These are phyloP conservation scores for Phaeoacremonium minimum DNA, from an alignment of 2,329 filamentous ascomycete species.

Conservation along the genomic window DNA sequence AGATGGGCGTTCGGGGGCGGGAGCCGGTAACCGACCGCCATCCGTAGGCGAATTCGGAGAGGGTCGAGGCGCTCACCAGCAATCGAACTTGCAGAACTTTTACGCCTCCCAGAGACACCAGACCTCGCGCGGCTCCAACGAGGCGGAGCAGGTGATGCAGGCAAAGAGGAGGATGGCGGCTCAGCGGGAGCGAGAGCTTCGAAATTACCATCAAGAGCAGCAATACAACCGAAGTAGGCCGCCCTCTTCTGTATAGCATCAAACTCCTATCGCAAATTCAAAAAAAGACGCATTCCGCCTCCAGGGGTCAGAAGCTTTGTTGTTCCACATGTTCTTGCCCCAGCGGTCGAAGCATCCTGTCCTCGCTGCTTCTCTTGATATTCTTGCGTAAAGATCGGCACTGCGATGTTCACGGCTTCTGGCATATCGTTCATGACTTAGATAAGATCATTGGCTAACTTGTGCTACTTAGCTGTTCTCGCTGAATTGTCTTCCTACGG, in stretches of 20 bases:
- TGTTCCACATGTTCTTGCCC: conserved; percentile 7
- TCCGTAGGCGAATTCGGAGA: conserved; percentile 81
- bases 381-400: conserved; percentile 15
- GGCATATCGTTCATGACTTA: neutral
- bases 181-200: conserved; percentile 96
- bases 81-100: conserved; percentile 84
- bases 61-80: conserved; percentile 63
- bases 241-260: conserved; percentile 69
- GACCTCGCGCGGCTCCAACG: conserved; percentile 74
- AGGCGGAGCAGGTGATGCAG: conserved; percentile 98
- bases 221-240: conserved; percentile 99
- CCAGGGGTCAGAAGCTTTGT: conserved; percentile 16
- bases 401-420: conserved; percentile 8
- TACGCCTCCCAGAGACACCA: conserved; percentile 93
- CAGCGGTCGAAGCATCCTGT: neutral
- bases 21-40: conserved; percentile 68
- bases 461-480: conserved; percentile 44
- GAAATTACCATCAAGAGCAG: conserved; percentile 99
- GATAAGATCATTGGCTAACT: conserved; percentile 19
- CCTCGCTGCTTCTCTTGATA: conserved; percentile 8
- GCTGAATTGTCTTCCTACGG: conserved; percentile 36
- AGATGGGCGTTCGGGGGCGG: conserved; percentile 69
- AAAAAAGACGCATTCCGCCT: conserved; percentile 28
- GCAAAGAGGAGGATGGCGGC: conserved; percentile 98
- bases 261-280: conserved; percentile 34